A percentile compares a stretch with the other conserved stretches of the same genome.
Conservation (phyloP, 2,329 filamentous ascomycete species). For the Fusarium scirpi region DNA sequence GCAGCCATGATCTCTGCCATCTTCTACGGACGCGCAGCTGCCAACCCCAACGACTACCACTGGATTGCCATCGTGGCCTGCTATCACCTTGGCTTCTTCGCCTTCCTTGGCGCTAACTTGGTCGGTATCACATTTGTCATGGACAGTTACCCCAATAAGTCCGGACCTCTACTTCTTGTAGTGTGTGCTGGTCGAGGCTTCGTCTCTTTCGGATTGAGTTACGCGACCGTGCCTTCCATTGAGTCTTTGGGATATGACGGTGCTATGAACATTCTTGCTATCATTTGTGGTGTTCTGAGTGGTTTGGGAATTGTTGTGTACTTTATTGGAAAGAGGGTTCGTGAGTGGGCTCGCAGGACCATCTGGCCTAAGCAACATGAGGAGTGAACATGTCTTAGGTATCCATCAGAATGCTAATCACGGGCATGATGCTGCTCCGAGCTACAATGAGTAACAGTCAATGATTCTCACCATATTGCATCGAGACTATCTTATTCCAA, state of each 20-base stretch:
- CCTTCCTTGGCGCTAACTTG: slow-evolving; percentile 7
- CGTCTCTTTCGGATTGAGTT: slow-evolving; percentile 1
- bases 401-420: no score
- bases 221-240: slow-evolving; percentile 8
- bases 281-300: slow-evolving; percentile 4
- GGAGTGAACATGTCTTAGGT: neutral
- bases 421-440: no score
- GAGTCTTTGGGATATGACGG: slow-evolving; percentile 6
- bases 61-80: slow-evolving; percentile 7
- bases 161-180: neutral
- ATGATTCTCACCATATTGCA: no score
- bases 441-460: no score
- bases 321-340: slow-evolving; percentile 6
- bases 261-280: slow-evolving; percentile 19
- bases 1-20: slow-evolving; percentile 3
- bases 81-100: slow-evolving; percentile 15
- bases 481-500: no score
- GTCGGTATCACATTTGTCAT: slow-evolving; percentile 13
- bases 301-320: slow-evolving; percentile 5
- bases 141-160: slow-evolving; percentile 18
- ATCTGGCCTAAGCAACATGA: slow-evolving; percentile 23
- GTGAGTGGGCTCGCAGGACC: slow-evolving; percentile 9
- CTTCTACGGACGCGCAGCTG: slow-evolving; percentile 3
- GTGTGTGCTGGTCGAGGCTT: slow-evolving; percentile 10
- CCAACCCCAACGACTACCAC: slow-evolving; percentile 3